phyloP scores from a whole-genome alignment of 257 asterid genomes.

The Ilex asprella region DNA sequence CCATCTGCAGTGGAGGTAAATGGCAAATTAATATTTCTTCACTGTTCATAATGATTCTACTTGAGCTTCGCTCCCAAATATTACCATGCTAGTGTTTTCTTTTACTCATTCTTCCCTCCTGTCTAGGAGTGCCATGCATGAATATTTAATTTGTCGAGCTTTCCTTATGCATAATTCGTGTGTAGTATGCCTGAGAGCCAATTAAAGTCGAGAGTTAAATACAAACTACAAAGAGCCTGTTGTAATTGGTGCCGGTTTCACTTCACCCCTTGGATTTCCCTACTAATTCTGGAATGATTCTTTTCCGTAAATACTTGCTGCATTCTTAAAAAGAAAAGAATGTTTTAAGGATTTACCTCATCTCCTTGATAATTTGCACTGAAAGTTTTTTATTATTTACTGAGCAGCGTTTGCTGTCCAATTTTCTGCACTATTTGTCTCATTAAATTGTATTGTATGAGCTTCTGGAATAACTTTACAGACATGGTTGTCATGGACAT shows the following conservation, averaged over 20 bases:
- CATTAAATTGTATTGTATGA: not conserved
- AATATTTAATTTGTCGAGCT: too few relatives aligned
- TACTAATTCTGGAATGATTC: too few relatives aligned
- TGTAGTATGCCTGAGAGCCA: not conserved
- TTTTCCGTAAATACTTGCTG: too few relatives aligned
- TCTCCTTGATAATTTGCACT: not conserved
- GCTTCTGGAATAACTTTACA: not conserved
- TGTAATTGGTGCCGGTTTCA: too few relatives aligned
- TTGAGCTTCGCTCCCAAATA: not conserved
- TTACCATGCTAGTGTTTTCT: not conserved
- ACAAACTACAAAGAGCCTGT: too few relatives aligned
- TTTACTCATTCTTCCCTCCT: not conserved
- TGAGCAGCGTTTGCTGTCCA: too few relatives aligned
- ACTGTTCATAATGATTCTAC: not conserved
- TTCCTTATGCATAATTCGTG: not conserved
- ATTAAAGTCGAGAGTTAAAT: not conserved
- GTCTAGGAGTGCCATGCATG: too few relatives aligned
- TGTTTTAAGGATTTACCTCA: not conserved
- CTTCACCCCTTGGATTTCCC: too few relatives aligned
- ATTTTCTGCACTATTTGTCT: too few relatives aligned
- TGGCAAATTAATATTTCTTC: not conserved
- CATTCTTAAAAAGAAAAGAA: too few relatives aligned
- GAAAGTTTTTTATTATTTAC: too few relatives aligned
- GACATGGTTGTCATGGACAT: not conserved
- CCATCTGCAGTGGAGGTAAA: conserved; percentile 84